A percentile compares a stretch with the other conserved stretches of the same genome.
phyloP scores from a whole-genome alignment of 2,329 filamentous ascomycete genomes.

The Penicillium fuscoglaucum region DNA sequence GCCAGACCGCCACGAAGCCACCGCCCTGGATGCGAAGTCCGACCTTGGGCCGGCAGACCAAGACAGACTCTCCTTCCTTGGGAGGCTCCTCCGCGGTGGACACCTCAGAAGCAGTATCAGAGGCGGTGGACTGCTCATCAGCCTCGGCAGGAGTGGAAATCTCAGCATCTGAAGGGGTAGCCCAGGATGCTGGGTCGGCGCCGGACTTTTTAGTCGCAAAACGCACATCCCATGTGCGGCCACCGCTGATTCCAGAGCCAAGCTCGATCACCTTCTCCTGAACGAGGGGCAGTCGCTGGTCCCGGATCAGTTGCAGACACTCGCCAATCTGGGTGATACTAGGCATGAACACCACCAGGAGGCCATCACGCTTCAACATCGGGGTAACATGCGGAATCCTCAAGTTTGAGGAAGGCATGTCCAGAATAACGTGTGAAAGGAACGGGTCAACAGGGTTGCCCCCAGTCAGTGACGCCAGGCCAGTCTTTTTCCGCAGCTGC shows the following conservation, averaged over 20 bases:
- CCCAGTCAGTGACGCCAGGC: conserved; percentile 21
- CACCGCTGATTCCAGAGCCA: conserved; percentile 47
- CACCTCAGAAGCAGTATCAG: conserved; percentile 8
- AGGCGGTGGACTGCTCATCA: conserved; percentile 11
- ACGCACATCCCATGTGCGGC: conserved; percentile 51
- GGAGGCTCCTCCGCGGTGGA: conserved; percentile 13
- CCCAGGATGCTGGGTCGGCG: conserved; percentile 37
- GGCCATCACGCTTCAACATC: conserved; percentile 63
- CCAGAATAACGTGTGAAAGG: conserved; percentile 69
- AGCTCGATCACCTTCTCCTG: conserved; percentile 49
- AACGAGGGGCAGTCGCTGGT: conserved; percentile 55
- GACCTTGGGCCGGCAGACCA: conserved; percentile 56
- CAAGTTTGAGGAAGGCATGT: conserved; percentile 65
- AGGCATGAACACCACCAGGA: conserved; percentile 70
- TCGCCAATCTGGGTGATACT: conserved; percentile 75
- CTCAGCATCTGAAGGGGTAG: conserved; percentile 18
- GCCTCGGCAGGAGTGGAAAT: conserved; percentile 13
- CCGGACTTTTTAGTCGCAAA: conserved; percentile 40
- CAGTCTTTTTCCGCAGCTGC: conserved; percentile 33
- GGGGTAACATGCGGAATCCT: conserved; percentile 48
- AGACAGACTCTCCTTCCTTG: conserved; percentile 39
- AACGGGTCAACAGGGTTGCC: conserved; percentile 54
- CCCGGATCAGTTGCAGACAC: conserved; percentile 58
- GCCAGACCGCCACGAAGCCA: conserved; percentile 55
- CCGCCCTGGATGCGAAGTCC: conserved; percentile 50